Percentiles rank a stretch among this genome's conserved stretches.
These are phyloP conservation scores for Backusella macrospora DNA, from an alignment of 192 early-diverging fungal genomes.

Conservation along the genomic window DNA sequence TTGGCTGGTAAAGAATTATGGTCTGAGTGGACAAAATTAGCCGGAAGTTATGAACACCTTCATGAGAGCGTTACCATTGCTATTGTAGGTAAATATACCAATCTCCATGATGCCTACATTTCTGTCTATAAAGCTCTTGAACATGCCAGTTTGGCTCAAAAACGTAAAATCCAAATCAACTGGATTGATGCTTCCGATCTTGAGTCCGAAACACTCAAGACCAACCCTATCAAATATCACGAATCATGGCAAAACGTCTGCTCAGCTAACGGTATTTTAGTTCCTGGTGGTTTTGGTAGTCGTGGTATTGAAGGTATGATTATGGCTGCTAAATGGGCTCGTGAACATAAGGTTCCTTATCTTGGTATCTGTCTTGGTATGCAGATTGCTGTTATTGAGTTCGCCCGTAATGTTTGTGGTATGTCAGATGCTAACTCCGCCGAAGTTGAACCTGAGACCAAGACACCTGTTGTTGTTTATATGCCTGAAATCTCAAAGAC, in stretches of 20 bases:
- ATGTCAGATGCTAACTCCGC: conserved; percentile 81
- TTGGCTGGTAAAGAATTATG: conserved; percentile 68
- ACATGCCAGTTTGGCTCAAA: conserved; percentile 87
- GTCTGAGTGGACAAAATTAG: conserved; percentile 72
- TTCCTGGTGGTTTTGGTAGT: conserved; percentile 97
- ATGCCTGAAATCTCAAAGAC: conserved; percentile 98
- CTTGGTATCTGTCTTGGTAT: conserved; percentile 98
- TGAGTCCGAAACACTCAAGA: conserved; percentile 70
- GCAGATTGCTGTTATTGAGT: conserved; percentile 97
- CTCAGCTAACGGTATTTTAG: conserved; percentile 89
- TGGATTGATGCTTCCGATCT: conserved; percentile 98
- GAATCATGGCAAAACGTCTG: conserved; percentile 94
- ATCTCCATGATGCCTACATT: conserved; percentile 95
- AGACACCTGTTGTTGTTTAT: conserved; percentile 82
- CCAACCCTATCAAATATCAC: conserved; percentile 91
- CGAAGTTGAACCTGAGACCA: conserved; percentile 79
- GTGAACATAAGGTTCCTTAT: conserved; percentile 96
- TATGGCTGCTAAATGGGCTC: conserved; percentile 92
- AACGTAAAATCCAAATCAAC: conserved; percentile 78
- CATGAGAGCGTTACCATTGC: conserved; percentile 87
- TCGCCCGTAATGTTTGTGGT: conserved; percentile 90
- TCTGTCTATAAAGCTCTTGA: conserved; percentile 96
- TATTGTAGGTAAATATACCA: conserved; percentile 96
- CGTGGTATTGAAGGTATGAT: conserved; percentile 98
- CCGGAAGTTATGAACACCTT: conserved; percentile 69